These are phyloP conservation scores for Inga leiocalycina DNA, from an alignment of 306 rosid species.

Conservation along the genomic window DNA sequence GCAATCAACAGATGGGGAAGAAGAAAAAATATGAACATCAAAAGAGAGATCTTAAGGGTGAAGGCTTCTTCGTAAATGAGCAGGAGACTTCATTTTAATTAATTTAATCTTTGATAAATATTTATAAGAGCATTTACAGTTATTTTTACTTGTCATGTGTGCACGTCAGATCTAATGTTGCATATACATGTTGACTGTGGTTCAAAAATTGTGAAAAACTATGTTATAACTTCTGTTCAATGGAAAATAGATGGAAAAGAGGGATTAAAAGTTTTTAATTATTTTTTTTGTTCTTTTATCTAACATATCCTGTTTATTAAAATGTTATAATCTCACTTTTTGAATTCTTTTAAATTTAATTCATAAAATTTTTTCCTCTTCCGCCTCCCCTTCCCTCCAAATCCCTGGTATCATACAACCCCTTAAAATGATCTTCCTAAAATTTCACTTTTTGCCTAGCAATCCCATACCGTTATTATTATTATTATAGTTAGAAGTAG, in stretches of 20 bases:
- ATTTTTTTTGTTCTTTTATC: too few species aligned
- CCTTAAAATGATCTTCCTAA: not conserved
- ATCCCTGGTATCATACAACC: not conserved
- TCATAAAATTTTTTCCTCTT: too few species aligned
- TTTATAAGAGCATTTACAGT: not conserved
- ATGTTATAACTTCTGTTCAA: not conserved
- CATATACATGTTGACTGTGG: not conserved
- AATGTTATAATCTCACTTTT: too few species aligned
- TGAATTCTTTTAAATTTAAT: too few species aligned
- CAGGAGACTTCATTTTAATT: not conserved
- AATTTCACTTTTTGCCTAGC: not conserved
- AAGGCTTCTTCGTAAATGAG: not conserved
- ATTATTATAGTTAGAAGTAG: not conserved
- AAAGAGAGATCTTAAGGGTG: not conserved
- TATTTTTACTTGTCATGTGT: not conserved
- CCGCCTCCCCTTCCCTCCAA: too few species aligned
- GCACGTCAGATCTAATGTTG: not conserved
- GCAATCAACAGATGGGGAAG: not conserved
- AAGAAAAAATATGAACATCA: not conserved
- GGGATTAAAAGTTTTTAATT: too few species aligned
- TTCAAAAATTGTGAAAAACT: not conserved
- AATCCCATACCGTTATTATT: not conserved
- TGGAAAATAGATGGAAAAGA: not conserved
- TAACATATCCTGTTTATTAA: too few species aligned
- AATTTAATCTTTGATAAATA: not conserved